Evolutionary conservation across 441 rosid species (phyloP).

Genomic region (Capsella rubella): DNA sequence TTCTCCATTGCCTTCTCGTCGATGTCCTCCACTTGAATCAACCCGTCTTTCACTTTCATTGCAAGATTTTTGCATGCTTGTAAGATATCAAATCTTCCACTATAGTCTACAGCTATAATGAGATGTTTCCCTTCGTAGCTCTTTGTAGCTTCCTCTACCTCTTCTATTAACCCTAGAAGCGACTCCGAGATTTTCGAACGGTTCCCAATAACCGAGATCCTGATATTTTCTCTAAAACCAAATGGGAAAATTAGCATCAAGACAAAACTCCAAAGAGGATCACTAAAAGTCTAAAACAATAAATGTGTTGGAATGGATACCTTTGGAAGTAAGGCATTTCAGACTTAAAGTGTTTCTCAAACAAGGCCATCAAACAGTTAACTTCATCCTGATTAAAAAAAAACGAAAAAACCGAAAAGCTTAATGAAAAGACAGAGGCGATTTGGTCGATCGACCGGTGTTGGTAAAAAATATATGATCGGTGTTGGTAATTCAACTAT

Average conservation of each 20-base stretch:
- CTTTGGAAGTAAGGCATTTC: slow-evolving; percentile 35
- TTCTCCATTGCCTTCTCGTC: slow-evolving; percentile 28
- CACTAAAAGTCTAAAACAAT: background rate
- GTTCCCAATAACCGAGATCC: slow-evolving; percentile 37
- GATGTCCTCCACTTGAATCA: slow-evolving; percentile 38
- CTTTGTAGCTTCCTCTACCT: slow-evolving; percentile 43
- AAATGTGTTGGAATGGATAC: background rate
- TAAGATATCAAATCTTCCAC: slow-evolving; percentile 46
- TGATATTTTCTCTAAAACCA: slow-evolving; percentile 23
- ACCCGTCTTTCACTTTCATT: slow-evolving; percentile 26
- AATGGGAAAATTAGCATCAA: background rate
- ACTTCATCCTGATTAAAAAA: slow-evolving; percentile 40
- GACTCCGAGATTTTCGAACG: slow-evolving; percentile 10
- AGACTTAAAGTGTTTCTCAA: slow-evolving; percentile 40
- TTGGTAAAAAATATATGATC: background rate
- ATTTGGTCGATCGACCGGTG: too few species aligned
- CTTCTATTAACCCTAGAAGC: slow-evolving; percentile 22
- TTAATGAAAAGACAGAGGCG: background rate
- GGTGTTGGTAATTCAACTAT: background rate
- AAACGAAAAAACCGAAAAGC: slow-evolving; percentile 3
- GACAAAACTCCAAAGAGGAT: background rate
- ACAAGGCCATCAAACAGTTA: slow-evolving; percentile 47
- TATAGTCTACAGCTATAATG: slow-evolving; percentile 46
- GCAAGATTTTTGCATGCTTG: slow-evolving; percentile 49
- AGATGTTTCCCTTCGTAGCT: slow-evolving; percentile 15